Conservation (phyloP, 1,284 basidiomycete genomes). For the Cronartium quercuum region DNA sequence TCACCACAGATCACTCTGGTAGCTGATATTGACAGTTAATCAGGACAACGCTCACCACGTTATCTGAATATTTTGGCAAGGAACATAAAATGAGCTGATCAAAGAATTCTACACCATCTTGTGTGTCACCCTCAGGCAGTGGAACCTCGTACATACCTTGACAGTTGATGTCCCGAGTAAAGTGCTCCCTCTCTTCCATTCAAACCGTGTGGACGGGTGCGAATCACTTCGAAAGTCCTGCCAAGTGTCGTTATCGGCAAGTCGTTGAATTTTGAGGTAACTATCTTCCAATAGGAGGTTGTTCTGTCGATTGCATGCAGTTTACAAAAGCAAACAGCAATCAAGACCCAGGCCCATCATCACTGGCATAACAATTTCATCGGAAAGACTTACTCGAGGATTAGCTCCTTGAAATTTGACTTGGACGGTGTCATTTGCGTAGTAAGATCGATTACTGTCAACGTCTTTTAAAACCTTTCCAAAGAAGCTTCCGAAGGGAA, state of each 20-base stretch:
- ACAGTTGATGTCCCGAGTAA: conserved; percentile 49
- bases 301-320: conserved; percentile 55
- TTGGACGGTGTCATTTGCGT: conserved; percentile 58
- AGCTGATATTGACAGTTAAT: background rate
- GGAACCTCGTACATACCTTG: background rate
- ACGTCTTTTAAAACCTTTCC: conserved; percentile 65
- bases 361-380: background rate
- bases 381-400: conserved; percentile 58
- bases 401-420: conserved; percentile 69
- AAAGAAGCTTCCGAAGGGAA: conserved; percentile 59
- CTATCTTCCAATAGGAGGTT: conserved; percentile 68
- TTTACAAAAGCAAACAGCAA: background rate
- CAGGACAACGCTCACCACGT: background rate
- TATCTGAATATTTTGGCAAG: background rate
- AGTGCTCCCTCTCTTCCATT: conserved; percentile 60
- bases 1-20: too few species aligned
- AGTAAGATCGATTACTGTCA: conserved; percentile 54
- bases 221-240: conserved; percentile 63
- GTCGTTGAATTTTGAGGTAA: conserved; percentile 63
- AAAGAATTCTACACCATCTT: background rate
- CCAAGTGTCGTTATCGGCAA: conserved; percentile 57
- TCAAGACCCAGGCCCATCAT: background rate
- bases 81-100: background rate
- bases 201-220: conserved; percentile 67
- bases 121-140: background rate